A percentile compares a stretch with the other conserved stretches of the same genome.
These are phyloP conservation scores for Thraustochytrium striatum DNA, from an alignment of 352 stramenopile species.

Conservation along the genomic window DNA sequence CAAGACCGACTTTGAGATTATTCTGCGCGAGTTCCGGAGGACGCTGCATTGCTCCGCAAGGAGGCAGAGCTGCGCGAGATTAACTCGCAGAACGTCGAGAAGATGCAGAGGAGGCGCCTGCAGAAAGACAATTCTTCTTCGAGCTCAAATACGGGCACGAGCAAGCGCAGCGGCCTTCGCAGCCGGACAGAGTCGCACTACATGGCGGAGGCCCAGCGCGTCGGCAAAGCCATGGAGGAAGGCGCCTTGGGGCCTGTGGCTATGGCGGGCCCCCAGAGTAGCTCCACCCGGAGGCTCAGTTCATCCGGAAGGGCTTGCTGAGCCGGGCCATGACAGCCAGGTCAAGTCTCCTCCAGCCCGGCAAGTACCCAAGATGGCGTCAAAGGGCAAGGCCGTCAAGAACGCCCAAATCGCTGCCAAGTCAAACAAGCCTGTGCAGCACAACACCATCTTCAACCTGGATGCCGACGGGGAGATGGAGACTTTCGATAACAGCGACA, in stretches of 20 bases:
- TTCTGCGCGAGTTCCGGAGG: constrained; percentile 36
- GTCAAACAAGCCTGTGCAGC: neutral
- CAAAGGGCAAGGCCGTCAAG: neutral
- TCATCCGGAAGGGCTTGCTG: neutral
- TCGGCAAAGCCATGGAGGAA: no score
- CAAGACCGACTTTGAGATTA: constrained; percentile 46
- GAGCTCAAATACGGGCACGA: no score
- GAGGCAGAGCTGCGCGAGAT: constrained; percentile 28
- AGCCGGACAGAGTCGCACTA: no score
- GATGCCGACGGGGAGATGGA: constrained; percentile 31
- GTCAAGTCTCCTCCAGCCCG: neutral
- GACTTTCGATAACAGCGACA: no score
- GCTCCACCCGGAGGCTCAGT: neutral
- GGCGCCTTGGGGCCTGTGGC: no score
- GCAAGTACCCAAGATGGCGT: neutral
- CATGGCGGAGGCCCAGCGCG: no score
- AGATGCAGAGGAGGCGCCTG: neutral
- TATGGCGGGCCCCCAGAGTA: neutral
- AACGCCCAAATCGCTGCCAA: neutral
- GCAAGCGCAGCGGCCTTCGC: no score
- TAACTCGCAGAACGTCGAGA: constrained; percentile 17
- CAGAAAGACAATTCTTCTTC: neutral
- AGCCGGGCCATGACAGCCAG: no score
- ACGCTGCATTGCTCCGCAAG: constrained; percentile 8
- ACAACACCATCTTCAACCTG: constrained; percentile 33